A percentile compares a stretch with the other conserved stretches of the same genome.
phyloP scores from a whole-genome alignment of 305 asterid species.

The Fraxinus latifolia region DNA sequence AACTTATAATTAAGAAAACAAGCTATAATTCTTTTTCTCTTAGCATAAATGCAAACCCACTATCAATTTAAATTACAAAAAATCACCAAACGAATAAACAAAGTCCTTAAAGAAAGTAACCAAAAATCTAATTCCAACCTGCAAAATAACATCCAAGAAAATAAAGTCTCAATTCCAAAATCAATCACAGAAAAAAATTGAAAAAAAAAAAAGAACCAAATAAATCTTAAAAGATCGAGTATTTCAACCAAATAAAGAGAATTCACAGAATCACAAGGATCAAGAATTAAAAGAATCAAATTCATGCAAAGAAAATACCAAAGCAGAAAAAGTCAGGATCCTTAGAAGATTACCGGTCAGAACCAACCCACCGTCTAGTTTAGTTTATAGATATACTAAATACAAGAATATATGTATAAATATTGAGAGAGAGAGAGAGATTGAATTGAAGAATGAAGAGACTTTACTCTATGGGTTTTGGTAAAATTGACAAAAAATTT shows the following conservation, averaged over 20 bases:
- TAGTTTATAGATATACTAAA: background rate
- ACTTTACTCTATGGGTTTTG: background rate
- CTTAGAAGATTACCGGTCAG: constrained; percentile 36
- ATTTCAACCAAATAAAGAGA: constrained; percentile 6
- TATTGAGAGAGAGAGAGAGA: background rate
- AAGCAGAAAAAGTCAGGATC: constrained; percentile 26
- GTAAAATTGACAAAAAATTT: background rate
- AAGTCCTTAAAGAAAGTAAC: background rate
- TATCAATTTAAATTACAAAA: background rate
- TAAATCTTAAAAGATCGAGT: constrained; percentile 36
- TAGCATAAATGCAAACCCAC: background rate
- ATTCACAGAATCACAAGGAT: constrained; percentile 26
- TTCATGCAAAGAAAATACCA: constrained; percentile 8
- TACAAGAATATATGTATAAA: background rate
- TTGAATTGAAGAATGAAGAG: background rate
- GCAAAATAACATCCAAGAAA: constrained; percentile 23
- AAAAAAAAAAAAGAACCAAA: constrained; percentile 24
- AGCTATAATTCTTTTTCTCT: constrained; percentile 4
- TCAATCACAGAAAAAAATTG: background rate
- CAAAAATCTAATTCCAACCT: background rate
- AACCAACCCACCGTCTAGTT: constrained; percentile 18
- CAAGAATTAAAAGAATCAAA: constrained; percentile 28
- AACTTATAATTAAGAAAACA: background rate
- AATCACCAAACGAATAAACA: background rate
- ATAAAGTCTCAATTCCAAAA: constrained; percentile 30